These are phyloP conservation scores for Filobasidium floriforme DNA, from an alignment of 768 basidiomycete species.

Conservation along the genomic window DNA sequence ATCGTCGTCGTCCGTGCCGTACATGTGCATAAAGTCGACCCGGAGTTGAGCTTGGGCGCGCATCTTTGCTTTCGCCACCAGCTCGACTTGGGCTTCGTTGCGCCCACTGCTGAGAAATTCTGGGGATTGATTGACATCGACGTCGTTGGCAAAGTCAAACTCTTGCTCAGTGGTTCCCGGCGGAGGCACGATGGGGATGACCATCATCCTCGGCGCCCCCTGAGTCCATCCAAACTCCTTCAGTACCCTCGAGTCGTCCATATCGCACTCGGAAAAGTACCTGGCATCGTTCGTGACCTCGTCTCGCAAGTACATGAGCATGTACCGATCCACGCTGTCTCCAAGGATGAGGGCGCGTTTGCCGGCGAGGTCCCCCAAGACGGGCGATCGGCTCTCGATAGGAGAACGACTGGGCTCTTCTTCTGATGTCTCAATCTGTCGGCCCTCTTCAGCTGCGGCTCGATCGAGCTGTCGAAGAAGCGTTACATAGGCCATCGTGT, in stretches of 20 bases:
- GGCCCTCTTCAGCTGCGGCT: too few relatives aligned
- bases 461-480: too few relatives aligned
- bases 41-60: background rate
- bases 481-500: too few relatives aligned
- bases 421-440: too few relatives aligned
- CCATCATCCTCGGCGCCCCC: background rate
- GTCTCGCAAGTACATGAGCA: background rate
- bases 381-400: too few relatives aligned
- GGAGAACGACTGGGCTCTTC: too few relatives aligned
- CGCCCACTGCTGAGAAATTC: too few relatives aligned
- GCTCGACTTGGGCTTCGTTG: background rate
- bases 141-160: background rate
- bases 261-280: background rate
- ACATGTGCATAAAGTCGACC: background rate
- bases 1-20: background rate
- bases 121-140: background rate
- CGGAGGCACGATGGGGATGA: background rate
- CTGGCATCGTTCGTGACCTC: background rate
- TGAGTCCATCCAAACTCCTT: background rate
- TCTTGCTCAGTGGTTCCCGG: background rate
- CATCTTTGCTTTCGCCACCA: background rate
- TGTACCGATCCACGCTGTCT: background rate
- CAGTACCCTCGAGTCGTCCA: background rate
- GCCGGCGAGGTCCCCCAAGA: background rate
- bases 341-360: background rate